These are phyloP conservation scores for Tieghemiomyces parasiticus DNA, from an alignment of 192 early-diverging fungal species.

Conservation along the genomic window DNA sequence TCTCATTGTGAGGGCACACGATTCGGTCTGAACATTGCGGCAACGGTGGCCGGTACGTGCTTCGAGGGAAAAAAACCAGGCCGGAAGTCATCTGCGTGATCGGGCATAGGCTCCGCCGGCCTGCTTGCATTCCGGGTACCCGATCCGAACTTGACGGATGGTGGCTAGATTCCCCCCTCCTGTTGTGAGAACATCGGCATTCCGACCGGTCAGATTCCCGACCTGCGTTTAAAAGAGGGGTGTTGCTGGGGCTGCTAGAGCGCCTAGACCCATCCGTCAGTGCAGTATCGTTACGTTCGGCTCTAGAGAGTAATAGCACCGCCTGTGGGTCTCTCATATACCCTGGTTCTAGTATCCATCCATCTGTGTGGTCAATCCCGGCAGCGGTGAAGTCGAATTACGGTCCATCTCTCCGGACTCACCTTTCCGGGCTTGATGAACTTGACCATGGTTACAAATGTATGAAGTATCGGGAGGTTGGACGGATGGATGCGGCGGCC, in stretches of 20 bases:
- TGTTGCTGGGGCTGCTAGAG: neutral
- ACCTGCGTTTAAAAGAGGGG: no score
- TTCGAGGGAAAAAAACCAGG: neutral
- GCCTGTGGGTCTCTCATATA: neutral
- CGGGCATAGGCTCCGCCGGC: no score
- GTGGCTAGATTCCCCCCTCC: no score
- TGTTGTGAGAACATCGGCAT: no score
- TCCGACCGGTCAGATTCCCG: no score
- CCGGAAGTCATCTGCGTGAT: no score
- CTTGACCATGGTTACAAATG: slow-evolving; percentile 24
- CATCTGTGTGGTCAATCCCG: slow-evolving; percentile 11
- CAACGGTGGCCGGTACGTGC: neutral
- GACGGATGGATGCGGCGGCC: neutral
- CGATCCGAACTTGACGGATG: no score
- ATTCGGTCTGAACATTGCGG: neutral
- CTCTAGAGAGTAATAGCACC: neutral
- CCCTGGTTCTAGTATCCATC: slow-evolving; percentile 19
- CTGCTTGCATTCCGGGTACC: no score
- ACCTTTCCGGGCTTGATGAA: slow-evolving; percentile 45
- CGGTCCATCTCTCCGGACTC: slow-evolving; percentile 12
- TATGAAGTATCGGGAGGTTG: neutral
- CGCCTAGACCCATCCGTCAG: neutral
- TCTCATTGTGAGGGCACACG: neutral
- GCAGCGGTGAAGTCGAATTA: neutral
- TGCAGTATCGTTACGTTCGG: neutral